phyloP scores from a whole-genome alignment of 148 eudicot genomes.

The Euryodendron excelsum region DNA sequence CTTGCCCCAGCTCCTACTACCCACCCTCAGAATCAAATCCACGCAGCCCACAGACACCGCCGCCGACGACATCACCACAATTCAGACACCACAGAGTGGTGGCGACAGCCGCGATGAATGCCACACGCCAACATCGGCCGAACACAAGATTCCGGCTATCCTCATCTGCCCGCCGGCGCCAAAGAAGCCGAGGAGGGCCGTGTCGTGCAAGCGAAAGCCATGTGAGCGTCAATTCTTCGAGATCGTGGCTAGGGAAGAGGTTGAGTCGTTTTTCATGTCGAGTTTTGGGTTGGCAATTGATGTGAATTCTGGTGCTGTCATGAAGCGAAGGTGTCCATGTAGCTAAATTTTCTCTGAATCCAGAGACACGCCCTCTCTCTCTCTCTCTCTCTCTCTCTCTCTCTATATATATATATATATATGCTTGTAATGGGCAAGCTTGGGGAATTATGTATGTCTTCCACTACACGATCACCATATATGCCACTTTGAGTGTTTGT shows the following conservation, averaged over 20 bases:
- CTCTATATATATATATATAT: neutral
- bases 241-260: slow-evolving; percentile 24
- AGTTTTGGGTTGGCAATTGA: slow-evolving; percentile 7
- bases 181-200: slow-evolving; percentile 14
- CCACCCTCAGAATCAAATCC: neutral
- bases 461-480: neutral
- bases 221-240: slow-evolving; percentile 31
- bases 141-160: slow-evolving; percentile 26
- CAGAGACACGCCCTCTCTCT: neutral
- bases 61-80: neutral
- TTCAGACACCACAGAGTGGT: neutral
- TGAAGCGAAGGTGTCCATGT: slow-evolving; percentile 20
- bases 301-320: neutral
- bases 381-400: slow-evolving; percentile 1
- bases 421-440: too few relatives aligned
- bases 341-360: neutral
- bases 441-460: too few relatives aligned
- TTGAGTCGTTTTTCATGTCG: slow-evolving; percentile 32
- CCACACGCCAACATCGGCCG: slow-evolving; percentile 29
- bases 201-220: slow-evolving; percentile 29
- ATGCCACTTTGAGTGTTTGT: neutral
- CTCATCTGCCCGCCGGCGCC: slow-evolving; percentile 40
- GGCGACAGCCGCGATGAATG: slow-evolving; percentile 9
- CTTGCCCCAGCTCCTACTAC: slow-evolving; percentile 5
- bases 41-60: neutral